These are phyloP conservation scores for Fusarium paranaense DNA, from an alignment of 2,329 filamentous ascomycete genomes.

Conservation along the genomic window DNA sequence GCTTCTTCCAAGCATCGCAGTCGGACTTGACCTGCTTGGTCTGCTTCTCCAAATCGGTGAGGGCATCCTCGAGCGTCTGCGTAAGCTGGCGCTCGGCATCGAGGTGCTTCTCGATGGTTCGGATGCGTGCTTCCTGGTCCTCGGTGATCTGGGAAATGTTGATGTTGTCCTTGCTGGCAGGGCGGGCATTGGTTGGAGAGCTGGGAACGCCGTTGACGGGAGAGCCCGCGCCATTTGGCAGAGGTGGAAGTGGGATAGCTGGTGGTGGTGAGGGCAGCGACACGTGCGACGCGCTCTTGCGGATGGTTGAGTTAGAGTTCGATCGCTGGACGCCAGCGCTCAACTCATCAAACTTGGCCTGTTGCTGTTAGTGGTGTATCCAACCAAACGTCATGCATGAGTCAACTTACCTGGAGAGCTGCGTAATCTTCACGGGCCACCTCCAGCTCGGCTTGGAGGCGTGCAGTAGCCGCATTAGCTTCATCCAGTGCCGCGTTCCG, in stretches of 20 bases:
- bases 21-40: conserved; percentile 93
- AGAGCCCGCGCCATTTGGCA: conserved; percentile 72
- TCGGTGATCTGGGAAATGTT: conserved; percentile 84
- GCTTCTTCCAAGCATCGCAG: conserved; percentile 90
- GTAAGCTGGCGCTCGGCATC: conserved; percentile 97
- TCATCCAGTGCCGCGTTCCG: conserved; percentile 83
- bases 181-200: conserved; percentile 71
- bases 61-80: conserved; percentile 91
- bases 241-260: conserved; percentile 92
- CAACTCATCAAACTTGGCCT: conserved; percentile 72
- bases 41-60: conserved; percentile 92
- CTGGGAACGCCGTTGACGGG: conserved; percentile 58
- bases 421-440: conserved; percentile 76
- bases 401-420: conserved; percentile 78
- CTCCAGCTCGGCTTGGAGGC: conserved; percentile 77
- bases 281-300: conserved; percentile 85
- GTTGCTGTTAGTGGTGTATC: conserved; percentile 42
- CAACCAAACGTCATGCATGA: neutral
- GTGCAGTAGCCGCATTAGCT: conserved; percentile 72
- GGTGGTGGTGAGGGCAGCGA: conserved; percentile 94
- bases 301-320: conserved; percentile 76
- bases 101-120: conserved; percentile 96
- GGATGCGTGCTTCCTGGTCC: conserved; percentile 94
- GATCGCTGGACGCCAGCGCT: conserved; percentile 64
- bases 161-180: conserved; percentile 80